phyloP scores from a whole-genome alignment of 2,329 filamentous ascomycete species.

The Ascochyta fabae region DNA sequence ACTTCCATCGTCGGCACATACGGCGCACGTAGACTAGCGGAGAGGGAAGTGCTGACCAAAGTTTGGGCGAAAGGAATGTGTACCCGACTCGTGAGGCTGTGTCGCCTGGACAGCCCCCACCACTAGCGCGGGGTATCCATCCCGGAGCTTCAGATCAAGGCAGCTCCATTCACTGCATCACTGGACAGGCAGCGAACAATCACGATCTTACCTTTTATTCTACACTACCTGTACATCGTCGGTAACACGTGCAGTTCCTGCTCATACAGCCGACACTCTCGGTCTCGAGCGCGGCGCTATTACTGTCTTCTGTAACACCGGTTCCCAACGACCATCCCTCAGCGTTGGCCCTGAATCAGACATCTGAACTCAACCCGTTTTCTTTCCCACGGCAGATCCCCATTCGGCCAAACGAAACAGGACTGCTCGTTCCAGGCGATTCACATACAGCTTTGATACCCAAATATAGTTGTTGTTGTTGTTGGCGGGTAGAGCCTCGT shows the following conservation, averaged over 20 bases:
- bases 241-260: not conserved
- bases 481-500: conserved; percentile 8
- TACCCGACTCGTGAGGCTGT: not conserved
- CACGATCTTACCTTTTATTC: not conserved
- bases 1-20: conserved; percentile 1
- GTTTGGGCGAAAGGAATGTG: not conserved
- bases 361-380: conserved; percentile 16
- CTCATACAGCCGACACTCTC: not conserved
- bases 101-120: conserved; percentile 7
- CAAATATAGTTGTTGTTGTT: conserved; percentile 22
- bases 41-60: not conserved
- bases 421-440: conserved; percentile 2
- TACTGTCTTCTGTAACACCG: conserved; percentile 29
- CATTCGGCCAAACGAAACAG: conserved; percentile 19
- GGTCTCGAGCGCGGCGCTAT: conserved; percentile 11
- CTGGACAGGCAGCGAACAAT: not conserved
- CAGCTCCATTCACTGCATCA: conserved; percentile 25
- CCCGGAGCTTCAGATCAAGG: conserved; percentile 28
- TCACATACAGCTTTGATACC: conserved; percentile 9
- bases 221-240: not conserved
- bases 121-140: conserved; percentile 25
- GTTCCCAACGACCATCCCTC: conserved; percentile 24
- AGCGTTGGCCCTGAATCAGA: conserved; percentile 24
- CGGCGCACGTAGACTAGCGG: not conserved
- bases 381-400: conserved; percentile 4